Evolutionary conservation across 2,329 filamentous ascomycete genomes (phyloP), one percentile per base, ranked within the genome.

Genomic region (Rugonectria rugulosa): DNA sequence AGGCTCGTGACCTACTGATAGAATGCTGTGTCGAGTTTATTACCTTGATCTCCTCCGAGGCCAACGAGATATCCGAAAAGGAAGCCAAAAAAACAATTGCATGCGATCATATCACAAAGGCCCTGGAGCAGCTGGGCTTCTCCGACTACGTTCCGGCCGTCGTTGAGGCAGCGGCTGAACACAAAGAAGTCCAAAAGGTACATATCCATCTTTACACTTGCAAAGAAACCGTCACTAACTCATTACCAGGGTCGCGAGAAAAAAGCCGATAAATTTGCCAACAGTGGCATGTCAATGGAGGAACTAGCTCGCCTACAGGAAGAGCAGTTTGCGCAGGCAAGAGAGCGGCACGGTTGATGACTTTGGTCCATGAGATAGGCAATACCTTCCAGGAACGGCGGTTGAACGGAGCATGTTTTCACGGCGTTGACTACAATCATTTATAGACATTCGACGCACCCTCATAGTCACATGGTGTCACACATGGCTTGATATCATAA

Each of bases 11-110:
- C 71, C 82, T 98, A 3, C 82, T 99, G 47, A 99, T 99, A 69
- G 95, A 98, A 79, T 98, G 95, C 79, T 99, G 95, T 71, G 94
- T 99, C 69, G 95, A 99, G 75, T 99, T 99, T 75, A 97, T 99
- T 75, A 98, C 95, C 15, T 86, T 99, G 69, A 90, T 99, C 66
- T 97, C 93, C n/a, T 96, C 92, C 42, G 94, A 99, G 78, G 95
- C 95, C 60, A 99, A 99, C 75, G 95, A 99, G 69, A 99, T 99
- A 62, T 96, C 93, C 11, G 95, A 99, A 74, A 97, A 97, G 75
- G 95, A 99, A 70, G 92, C 93, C 44, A 99, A 99, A 81, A 99
- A 99, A 83, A 99, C 95, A 4, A 99, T 99, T 67, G 94, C 94
- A 11, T 96, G 92, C 74, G 95, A 99, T 69, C 95, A 99, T 78